phyloP scores from a whole-genome alignment of 176 grass and related monocot genomes.

The Olyra latifolia region DNA sequence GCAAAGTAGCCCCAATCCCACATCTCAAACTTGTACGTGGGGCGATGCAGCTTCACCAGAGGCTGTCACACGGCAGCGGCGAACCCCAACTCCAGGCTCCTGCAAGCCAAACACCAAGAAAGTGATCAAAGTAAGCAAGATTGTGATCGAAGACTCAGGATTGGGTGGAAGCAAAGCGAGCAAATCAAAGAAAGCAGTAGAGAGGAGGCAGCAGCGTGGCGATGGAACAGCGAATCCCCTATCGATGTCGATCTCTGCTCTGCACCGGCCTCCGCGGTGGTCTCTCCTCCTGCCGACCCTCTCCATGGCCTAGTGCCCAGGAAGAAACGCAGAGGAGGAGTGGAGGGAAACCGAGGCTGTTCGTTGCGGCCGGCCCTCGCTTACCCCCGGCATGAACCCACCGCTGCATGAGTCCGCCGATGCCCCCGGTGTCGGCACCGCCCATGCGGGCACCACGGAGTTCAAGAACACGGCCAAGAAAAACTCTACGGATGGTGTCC shows the following conservation, averaged over 20 bases:
- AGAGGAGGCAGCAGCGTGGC: too few relatives aligned
- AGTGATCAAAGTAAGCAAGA: neutral
- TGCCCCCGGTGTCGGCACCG: constrained; percentile 17
- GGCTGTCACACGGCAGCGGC: constrained; percentile 58
- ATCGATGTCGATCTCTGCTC: constrained; percentile 47
- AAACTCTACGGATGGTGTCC: constrained; percentile 39
- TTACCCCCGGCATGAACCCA: constrained; percentile 46
- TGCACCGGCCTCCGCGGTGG: constrained; percentile 14
- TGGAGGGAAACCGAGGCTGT: too few relatives aligned
- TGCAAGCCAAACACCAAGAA: constrained; percentile 8
- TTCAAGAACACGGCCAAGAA: constrained; percentile 47
- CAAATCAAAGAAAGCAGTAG: too few relatives aligned
- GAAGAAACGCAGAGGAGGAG: too few relatives aligned
- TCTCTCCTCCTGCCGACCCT: constrained; percentile 1
- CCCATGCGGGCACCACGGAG: constrained; percentile 25
- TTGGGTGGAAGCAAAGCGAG: too few relatives aligned
- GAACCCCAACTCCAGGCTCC: constrained; percentile 28
- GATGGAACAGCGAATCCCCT: constrained; percentile 4
- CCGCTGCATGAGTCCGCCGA: constrained; percentile 57
- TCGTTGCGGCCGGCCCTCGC: too few relatives aligned
- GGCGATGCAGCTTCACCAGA: constrained; percentile 65
- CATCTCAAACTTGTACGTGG: constrained; percentile 59
- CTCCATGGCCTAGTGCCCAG: constrained; percentile 32
- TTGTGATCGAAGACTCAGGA: neutral
- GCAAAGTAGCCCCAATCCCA: constrained; percentile 67